phyloP scores from a whole-genome alignment of 108 stramenopile species.

The Discostella stelligeroides region DNA sequence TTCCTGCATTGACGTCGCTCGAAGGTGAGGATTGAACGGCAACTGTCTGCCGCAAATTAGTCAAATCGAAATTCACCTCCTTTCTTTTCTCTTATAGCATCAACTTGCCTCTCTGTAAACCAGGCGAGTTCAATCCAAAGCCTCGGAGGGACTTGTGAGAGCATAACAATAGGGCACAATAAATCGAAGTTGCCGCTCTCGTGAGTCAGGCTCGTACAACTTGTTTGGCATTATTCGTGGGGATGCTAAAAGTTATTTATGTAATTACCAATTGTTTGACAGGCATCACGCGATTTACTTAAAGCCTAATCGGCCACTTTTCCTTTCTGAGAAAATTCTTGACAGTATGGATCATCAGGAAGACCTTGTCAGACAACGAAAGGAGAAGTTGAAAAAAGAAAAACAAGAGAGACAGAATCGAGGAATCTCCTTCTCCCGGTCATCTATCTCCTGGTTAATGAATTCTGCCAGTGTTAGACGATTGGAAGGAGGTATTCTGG shows the following conservation, averaged over 20 bases:
- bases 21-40: constrained; percentile 22
- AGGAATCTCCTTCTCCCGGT: constrained; percentile 9
- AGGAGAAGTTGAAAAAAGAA: constrained; percentile 19
- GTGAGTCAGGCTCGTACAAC: neutral
- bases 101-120: constrained; percentile 58
- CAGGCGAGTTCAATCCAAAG: constrained; percentile 60
- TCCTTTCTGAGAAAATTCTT: constrained; percentile 53
- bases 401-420: neutral
- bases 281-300: constrained; percentile 37
- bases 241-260: neutral
- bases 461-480: constrained; percentile 9
- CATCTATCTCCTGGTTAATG: constrained; percentile 30
- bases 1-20: constrained; percentile 56
- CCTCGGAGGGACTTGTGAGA: constrained; percentile 51
- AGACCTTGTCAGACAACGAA: constrained; percentile 40
- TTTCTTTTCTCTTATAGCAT: constrained; percentile 13
- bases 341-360: constrained; percentile 47
- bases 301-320: constrained; percentile 42
- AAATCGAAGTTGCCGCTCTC: constrained; percentile 55
- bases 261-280: neutral
- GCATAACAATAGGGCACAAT: constrained; percentile 68
- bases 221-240: neutral
- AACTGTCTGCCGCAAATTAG: neutral
- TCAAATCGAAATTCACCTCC: no score
- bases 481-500: constrained; percentile 38